These are phyloP conservation scores for Trichosphaerium sp. DNA, from an alignment of 78 protist species.

Conservation along the genomic window DNA sequence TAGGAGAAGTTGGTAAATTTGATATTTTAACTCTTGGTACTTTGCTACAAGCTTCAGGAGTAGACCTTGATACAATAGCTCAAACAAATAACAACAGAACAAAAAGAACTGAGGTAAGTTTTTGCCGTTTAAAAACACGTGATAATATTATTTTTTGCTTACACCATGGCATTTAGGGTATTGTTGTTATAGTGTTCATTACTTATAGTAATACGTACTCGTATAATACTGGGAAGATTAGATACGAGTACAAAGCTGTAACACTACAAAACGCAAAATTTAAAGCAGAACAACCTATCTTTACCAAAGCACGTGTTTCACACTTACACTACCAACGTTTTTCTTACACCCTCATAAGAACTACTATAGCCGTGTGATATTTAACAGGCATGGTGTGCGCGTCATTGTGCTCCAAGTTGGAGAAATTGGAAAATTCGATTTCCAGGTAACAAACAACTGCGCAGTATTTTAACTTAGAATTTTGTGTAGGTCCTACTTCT, in stretches of 20 bases:
- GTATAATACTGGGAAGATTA: conserved; percentile 13
- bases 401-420: conserved; percentile 42
- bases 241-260: conserved; percentile 14
- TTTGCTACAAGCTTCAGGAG: conserved; percentile 15
- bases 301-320: no score
- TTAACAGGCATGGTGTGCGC: conserved; percentile 38
- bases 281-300: conserved; percentile 23
- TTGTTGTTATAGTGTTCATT: conserved; percentile 12
- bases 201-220: conserved; percentile 19
- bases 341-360: no score
- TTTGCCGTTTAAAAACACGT: no score
- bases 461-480: neutral
- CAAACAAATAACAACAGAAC: conserved; percentile 4
- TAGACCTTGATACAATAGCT: conserved; percentile 7
- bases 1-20: conserved; percentile 9
- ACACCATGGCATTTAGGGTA: no score
- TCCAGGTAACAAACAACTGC: conserved; percentile 1
- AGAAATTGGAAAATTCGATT: conserved; percentile 36
- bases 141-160: no score
- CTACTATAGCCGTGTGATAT: conserved; percentile 3
- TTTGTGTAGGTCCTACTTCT: no score
- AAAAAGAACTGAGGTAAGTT: conserved; percentile 22
- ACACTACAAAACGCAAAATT: conserved; percentile 17
- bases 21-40: conserved; percentile 20
- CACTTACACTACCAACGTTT: no score